phyloP scores from a whole-genome alignment of 2,329 filamentous ascomycete genomes.

The Penicillium polonicum region DNA sequence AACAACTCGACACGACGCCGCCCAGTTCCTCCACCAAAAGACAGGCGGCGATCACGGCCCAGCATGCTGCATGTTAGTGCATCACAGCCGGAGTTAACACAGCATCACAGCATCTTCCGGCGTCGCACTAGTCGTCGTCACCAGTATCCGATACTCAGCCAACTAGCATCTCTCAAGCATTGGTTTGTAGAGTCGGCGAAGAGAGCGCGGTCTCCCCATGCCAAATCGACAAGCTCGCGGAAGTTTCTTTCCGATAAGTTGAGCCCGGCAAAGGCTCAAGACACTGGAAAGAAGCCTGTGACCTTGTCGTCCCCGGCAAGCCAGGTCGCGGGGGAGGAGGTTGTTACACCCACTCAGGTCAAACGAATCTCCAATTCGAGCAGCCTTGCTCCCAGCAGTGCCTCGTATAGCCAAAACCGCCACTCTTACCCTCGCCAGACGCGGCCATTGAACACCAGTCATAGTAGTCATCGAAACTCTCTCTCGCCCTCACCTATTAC shows the following conservation, averaged over 20 bases:
- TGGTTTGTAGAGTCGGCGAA: conserved; percentile 70
- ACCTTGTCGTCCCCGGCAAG: conserved; percentile 24
- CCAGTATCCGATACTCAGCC: conserved; percentile 64
- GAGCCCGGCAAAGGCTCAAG: conserved; percentile 41
- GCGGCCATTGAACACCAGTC: conserved; percentile 36
- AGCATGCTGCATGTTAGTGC: conserved; percentile 86
- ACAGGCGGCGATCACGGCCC: conserved; percentile 72
- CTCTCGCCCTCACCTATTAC: conserved; percentile 85
- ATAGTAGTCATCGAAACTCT: conserved; percentile 61
- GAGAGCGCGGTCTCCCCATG: conserved; percentile 58
- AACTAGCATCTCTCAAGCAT: conserved; percentile 66
- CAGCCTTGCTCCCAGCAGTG: conserved; percentile 44
- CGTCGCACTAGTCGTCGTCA: conserved; percentile 56
- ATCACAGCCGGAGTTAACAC: conserved; percentile 61
- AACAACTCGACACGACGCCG: conserved; percentile 74
- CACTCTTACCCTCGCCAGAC: conserved; percentile 42
- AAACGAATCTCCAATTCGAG: conserved; percentile 44
- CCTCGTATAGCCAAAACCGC: conserved; percentile 44
- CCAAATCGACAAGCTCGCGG: conserved; percentile 35
- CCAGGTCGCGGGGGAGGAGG: conserved; percentile 24
- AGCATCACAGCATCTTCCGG: conserved; percentile 56
- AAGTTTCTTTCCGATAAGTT: conserved; percentile 42
- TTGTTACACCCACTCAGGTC: conserved; percentile 39
- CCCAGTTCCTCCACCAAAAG: conserved; percentile 82
- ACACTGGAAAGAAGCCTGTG: conserved; percentile 31